A percentile compares a stretch with the other conserved stretches of the same genome.
These are phyloP conservation scores for Linnemannia elongata DNA, from an alignment of 192 early-diverging fungal species.

Conservation along the genomic window DNA sequence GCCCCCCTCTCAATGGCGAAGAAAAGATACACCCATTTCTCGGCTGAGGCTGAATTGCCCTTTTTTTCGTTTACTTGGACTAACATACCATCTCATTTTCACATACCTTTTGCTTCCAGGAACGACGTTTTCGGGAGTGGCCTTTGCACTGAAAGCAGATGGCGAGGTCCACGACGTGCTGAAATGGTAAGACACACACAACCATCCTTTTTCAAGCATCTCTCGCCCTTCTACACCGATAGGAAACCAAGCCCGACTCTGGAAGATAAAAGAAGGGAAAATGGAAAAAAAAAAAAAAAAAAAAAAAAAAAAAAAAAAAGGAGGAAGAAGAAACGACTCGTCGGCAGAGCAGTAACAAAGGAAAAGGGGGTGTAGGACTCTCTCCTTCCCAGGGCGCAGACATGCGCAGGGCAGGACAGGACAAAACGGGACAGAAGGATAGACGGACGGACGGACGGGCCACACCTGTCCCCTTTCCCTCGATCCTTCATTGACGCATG, in stretches of 20 bases:
- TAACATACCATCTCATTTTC: background rate
- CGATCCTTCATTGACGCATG: background rate
- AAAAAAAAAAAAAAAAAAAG: background rate
- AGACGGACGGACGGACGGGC: background rate
- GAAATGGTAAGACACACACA: constrained; percentile 57
- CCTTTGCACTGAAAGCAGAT: constrained; percentile 62
- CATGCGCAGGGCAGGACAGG: background rate
- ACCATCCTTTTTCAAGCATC: background rate
- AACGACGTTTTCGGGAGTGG: constrained; percentile 65
- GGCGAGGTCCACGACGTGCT: constrained; percentile 61
- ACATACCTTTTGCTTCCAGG: constrained; percentile 23
- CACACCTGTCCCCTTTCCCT: background rate
- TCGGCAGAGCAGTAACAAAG: background rate
- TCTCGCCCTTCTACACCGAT: background rate
- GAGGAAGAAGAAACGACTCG: background rate
- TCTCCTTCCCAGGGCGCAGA: background rate
- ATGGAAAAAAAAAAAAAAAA: background rate
- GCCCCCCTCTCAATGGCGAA: too few species aligned
- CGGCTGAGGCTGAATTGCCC: too few species aligned
- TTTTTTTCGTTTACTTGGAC: background rate
- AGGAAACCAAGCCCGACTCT: background rate
- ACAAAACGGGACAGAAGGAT: background rate
- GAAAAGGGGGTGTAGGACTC: background rate
- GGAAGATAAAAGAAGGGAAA: background rate
- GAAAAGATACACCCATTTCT: too few species aligned